Evolutionary conservation across 768 basidiomycete genomes (phyloP).

Genomic region (Dioszegia crocea): DNA sequence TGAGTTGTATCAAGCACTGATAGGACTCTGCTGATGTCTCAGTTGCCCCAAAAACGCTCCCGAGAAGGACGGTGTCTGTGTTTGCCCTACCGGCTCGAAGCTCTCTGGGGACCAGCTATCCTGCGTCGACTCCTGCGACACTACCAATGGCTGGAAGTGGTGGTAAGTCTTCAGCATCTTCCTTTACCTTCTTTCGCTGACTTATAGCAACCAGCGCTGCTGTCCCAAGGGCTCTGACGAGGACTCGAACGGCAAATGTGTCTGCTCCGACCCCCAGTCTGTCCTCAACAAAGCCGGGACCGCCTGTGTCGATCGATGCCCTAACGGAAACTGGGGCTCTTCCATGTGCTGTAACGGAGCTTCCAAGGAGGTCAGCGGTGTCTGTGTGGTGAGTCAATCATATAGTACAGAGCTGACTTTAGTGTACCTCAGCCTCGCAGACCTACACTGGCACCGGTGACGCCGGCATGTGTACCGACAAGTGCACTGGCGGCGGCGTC

Average conservation of each 20-base stretch:
- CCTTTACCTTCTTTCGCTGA: not conserved
- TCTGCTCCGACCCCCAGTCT: slow-evolving; percentile 15
- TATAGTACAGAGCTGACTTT: not conserved
- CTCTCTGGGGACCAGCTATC: not conserved
- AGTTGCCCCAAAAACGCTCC: slow-evolving; percentile 2
- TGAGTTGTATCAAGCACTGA: not conserved
- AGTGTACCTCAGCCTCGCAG: not conserved
- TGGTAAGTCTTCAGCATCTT: slow-evolving; percentile 1
- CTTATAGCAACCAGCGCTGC: slow-evolving; percentile 11
- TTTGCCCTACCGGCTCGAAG: slow-evolving; percentile 8
- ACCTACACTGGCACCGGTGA: slow-evolving; percentile 1
- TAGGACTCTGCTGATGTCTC: not conserved
- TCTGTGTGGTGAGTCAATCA: slow-evolving; percentile 3
- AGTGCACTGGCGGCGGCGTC: not conserved
- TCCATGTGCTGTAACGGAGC: slow-evolving; percentile 4
- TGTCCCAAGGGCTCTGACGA: slow-evolving; percentile 14
- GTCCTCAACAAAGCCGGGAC: slow-evolving; percentile 7
- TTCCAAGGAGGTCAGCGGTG: not conserved
- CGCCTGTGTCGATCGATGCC: slow-evolving; percentile 12
- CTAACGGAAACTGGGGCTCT: slow-evolving; percentile 6
- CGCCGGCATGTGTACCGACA: slow-evolving; percentile 7
- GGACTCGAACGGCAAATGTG: slow-evolving; percentile 12
- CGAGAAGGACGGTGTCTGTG: slow-evolving; percentile 6
- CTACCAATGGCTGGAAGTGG: not conserved
- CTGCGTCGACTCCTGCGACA: slow-evolving; percentile 3